Percentiles rank a stretch among this genome's conserved stretches.
Evolutionary conservation across 345 rosid species (phyloP).

Genomic region (Syzygium oleosum): DNA sequence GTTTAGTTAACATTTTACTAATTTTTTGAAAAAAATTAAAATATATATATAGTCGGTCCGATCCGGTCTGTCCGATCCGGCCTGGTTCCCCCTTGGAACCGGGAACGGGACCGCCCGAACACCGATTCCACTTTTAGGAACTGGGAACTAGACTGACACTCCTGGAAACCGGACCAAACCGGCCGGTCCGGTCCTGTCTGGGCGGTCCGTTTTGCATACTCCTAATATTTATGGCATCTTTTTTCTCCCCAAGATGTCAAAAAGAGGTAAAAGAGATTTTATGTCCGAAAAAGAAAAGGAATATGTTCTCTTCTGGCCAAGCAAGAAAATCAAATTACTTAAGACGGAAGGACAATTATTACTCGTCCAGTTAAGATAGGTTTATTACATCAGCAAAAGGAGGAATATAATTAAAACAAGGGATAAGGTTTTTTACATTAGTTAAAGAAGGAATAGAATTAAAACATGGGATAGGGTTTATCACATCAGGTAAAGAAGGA

Average conservation of each 20-base stretch:
- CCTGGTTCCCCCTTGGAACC: no score
- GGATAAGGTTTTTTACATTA: neutral
- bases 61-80: no score
- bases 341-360: neutral
- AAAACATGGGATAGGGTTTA: neutral
- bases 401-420: neutral
- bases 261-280: neutral
- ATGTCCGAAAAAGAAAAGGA: neutral
- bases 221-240: neutral
- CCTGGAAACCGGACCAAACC: no score
- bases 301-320: neutral
- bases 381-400: neutral
- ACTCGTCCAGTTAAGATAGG: neutral
- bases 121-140: no score
- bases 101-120: no score
- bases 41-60: no score
- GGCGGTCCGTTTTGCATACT: no score
- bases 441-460: neutral
- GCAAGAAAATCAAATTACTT: neutral
- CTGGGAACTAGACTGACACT: no score
- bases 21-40: no score
- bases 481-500: neutral
- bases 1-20: no score
- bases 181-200: no score
- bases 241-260: neutral